Conservation (phyloP, 208 protist species). For the Willaertia magna region DNA sequence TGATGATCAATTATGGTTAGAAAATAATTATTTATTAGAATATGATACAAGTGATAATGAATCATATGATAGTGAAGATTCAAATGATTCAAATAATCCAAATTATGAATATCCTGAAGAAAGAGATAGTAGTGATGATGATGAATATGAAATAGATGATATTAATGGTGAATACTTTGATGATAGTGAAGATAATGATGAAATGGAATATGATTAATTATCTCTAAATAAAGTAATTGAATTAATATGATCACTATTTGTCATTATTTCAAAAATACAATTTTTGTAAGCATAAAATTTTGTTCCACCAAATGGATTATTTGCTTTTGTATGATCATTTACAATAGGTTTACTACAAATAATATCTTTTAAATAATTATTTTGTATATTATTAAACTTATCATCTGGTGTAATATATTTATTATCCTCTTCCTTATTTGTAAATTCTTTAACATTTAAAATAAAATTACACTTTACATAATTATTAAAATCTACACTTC, state of each 20-base stretch:
- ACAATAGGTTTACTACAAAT: slow-evolving; percentile 35
- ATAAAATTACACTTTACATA: slow-evolving; percentile 25
- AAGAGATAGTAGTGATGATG: neutral
- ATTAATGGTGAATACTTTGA: neutral
- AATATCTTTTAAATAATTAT: neutral
- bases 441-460: neutral
- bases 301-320: slow-evolving; percentile 39
- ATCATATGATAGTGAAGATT: neutral
- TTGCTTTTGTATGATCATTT: slow-evolving; percentile 25
- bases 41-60: neutral
- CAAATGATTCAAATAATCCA: neutral
- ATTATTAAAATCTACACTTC: slow-evolving; percentile 47
- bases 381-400: neutral
- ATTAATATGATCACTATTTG: slow-evolving; percentile 25
- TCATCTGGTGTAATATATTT: neutral
- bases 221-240: slow-evolving; percentile 23
- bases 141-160: neutral
- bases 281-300: slow-evolving; percentile 37
- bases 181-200: neutral
- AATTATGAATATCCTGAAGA: neutral
- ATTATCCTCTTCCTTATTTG: neutral
- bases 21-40: neutral
- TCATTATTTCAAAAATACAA: slow-evolving; percentile 37
- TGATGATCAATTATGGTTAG: neutral
- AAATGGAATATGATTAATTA: neutral